These are phyloP conservation scores for Graphilbum fragrans DNA, from an alignment of 2,329 filamentous ascomycete genomes.

Conservation along the genomic window DNA sequence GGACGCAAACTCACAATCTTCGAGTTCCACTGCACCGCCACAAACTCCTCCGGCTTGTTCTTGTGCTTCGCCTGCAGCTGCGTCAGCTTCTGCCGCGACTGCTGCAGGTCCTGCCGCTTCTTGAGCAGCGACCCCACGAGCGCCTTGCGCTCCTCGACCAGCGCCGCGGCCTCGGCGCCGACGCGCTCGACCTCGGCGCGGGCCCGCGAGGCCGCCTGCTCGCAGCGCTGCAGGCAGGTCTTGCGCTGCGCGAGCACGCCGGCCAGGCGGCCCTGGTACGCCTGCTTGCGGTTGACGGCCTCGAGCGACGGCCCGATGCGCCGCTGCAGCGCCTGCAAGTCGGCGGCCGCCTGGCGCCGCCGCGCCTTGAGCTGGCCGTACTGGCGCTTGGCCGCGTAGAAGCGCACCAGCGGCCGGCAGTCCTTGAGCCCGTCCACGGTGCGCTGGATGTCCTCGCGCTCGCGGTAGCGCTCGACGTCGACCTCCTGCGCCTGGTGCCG, in stretches of 20 bases:
- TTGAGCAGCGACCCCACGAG: conserved; percentile 36
- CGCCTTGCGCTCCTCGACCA: conserved; percentile 37
- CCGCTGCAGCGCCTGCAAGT: conserved; percentile 47
- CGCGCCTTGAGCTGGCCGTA: conserved; percentile 40
- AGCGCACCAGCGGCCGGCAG: conserved; percentile 53
- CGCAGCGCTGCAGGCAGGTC: conserved; percentile 38
- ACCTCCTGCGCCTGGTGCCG: conserved; percentile 64
- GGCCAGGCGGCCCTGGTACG: conserved; percentile 49
- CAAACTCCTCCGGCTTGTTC: conserved; percentile 53
- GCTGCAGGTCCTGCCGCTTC: conserved; percentile 38
- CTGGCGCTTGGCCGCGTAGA: conserved; percentile 38
- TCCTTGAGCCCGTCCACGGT: conserved; percentile 53
- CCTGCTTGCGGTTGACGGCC: conserved; percentile 57
- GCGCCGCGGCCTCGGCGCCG: conserved; percentile 26
- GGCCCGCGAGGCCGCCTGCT: conserved; percentile 35
- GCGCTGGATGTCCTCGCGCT: conserved; percentile 57
- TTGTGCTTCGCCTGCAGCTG: conserved; percentile 50
- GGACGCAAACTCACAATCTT: conserved; percentile 45
- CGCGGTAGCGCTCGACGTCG: conserved; percentile 72
- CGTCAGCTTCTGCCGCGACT: conserved; percentile 45
- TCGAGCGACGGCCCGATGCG: conserved; percentile 53
- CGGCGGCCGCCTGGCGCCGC: conserved; percentile 39
- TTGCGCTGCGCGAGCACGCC: conserved; percentile 42
- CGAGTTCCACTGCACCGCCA: conserved; percentile 58
- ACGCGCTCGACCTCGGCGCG: conserved; percentile 26